A percentile compares a stretch with the other conserved stretches of the same genome.
These are phyloP conservation scores for Cenchrus americanus DNA, from an alignment of 176 grass and related monocot genomes.

Conservation along the genomic window DNA sequence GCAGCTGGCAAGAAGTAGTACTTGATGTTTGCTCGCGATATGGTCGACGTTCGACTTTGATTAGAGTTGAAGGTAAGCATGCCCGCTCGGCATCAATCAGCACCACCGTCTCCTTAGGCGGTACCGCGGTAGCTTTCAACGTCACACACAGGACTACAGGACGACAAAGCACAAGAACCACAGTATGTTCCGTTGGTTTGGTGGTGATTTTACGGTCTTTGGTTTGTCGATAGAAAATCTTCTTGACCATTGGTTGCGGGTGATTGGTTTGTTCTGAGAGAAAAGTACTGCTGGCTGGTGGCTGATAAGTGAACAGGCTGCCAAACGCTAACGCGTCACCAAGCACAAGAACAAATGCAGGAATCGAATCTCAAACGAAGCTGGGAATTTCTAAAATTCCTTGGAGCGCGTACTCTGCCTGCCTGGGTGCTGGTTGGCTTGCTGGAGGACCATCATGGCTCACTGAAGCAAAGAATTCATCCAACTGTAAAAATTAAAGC, in stretches of 20 bases:
- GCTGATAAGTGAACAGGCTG: no score
- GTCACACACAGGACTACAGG: neutral
- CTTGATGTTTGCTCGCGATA: neutral
- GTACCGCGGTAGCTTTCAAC: neutral
- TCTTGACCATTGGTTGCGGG: no score
- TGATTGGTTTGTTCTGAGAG: no score
- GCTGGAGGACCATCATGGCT: neutral
- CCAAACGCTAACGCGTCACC: no score
- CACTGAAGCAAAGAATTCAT: conserved; percentile 6
- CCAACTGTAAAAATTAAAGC: conserved; percentile 15
- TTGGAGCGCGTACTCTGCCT: neutral
- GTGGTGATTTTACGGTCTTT: no score
- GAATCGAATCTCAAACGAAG: neutral
- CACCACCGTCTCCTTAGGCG: neutral
- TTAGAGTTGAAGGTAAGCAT: conserved; percentile 46
- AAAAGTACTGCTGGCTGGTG: no score
- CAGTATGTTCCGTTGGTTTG: no score
- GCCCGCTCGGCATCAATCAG: neutral
- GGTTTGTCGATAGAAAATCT: no score
- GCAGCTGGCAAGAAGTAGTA: neutral
- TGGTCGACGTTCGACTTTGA: conserved; percentile 6
- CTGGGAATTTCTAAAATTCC: neutral
- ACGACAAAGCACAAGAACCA: no score
- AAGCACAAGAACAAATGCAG: no score
- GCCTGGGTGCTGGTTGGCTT: no score